These are phyloP conservation scores for Rhizopus microsporus DNA, from an alignment of 371 early-diverging fungal species.

Conservation along the genomic window DNA sequence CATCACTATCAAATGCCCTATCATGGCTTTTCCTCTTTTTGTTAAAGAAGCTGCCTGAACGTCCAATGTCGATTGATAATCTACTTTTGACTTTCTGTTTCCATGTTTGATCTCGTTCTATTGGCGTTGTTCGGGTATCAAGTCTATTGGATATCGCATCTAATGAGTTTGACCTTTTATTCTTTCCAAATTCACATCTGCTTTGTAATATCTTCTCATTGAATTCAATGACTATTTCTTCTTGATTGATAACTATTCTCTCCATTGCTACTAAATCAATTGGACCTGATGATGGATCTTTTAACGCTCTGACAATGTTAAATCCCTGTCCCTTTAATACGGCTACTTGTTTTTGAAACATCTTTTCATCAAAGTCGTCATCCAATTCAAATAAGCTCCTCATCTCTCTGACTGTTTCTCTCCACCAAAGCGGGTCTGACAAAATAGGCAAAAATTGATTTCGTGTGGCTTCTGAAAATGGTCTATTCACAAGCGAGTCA, in stretches of 20 bases:
- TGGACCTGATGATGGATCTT: constrained; percentile 57
- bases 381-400: constrained; percentile 68
- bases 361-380: constrained; percentile 75
- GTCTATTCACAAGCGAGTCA: constrained; percentile 50
- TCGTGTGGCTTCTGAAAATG: constrained; percentile 72
- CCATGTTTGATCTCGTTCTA: constrained; percentile 18
- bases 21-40: constrained; percentile 11
- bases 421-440: constrained; percentile 80
- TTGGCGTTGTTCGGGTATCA: constrained; percentile 6
- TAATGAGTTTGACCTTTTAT: constrained; percentile 2
- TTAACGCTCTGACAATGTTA: constrained; percentile 74
- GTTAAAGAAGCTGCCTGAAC: constrained; percentile 15
- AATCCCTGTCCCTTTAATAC: constrained; percentile 88
- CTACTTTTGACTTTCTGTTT: constrained; percentile 18
- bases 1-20: constrained; percentile 25
- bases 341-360: constrained; percentile 81
- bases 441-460: constrained; percentile 67
- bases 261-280: constrained; percentile 59
- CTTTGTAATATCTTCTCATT: constrained; percentile 28
- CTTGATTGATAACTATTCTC: constrained; percentile 57
- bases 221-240: constrained; percentile 52
- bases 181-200: constrained; percentile 8
- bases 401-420: constrained; percentile 67
- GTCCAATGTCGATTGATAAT: constrained; percentile 17
- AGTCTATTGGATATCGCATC: constrained; percentile 5